A percentile compares a stretch with the other conserved stretches of the same genome.
These are phyloP conservation scores for Senecio squalidus DNA, from an alignment of 140 eudicot species.

Conservation along the genomic window DNA sequence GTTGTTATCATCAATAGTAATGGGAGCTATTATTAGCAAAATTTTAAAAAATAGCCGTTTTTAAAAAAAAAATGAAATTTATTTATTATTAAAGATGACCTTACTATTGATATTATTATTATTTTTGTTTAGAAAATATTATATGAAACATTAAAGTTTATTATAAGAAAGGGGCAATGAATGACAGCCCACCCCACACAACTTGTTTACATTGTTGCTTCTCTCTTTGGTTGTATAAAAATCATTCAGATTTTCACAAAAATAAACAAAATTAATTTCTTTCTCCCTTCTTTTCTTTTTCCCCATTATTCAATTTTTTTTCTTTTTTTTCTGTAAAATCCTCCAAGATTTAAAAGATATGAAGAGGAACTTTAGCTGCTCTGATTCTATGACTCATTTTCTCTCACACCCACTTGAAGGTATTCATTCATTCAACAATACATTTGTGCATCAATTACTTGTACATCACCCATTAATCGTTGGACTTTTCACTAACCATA, in stretches of 20 bases:
- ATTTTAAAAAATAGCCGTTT: too few relatives aligned
- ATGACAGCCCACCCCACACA: conserved; percentile 39
- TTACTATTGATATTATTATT: too few relatives aligned
- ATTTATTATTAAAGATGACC: too few relatives aligned
- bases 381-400: conserved; percentile 31
- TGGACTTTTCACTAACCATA: neutral
- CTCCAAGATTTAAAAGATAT: too few relatives aligned
- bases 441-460: conserved; percentile 9
- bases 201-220: conserved; percentile 32
- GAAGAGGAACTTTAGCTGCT: conserved; percentile 36
- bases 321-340: too few relatives aligned
- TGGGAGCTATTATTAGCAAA: too few relatives aligned
- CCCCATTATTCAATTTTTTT: neutral
- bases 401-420: conserved; percentile 39
- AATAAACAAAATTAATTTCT: conserved; percentile 14
- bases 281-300: neutral
- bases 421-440: conserved; percentile 7
- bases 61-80: too few relatives aligned
- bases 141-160: conserved; percentile 14
- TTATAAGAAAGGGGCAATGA: conserved; percentile 30
- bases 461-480: conserved; percentile 11
- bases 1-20: too few relatives aligned
- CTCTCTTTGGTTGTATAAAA: conserved; percentile 26
- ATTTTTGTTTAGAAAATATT: neutral
- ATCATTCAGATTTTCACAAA: conserved; percentile 23